A percentile compares a stretch with the other conserved stretches of the same genome.
These are phyloP conservation scores for Azolla pinnata DNA, from an alignment of 75 land plant genomes.

Conservation along the genomic window DNA sequence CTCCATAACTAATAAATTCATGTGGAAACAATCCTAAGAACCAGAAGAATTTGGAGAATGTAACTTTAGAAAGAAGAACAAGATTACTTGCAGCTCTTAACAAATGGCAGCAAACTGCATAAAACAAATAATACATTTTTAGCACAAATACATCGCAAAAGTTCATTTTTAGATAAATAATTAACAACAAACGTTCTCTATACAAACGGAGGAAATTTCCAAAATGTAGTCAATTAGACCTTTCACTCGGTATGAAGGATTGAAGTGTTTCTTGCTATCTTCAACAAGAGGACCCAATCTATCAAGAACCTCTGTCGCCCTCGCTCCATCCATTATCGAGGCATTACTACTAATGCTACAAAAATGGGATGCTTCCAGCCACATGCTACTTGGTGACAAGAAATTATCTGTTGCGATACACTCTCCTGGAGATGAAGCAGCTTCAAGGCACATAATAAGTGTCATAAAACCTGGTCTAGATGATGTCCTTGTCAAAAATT, in stretches of 20 bases:
- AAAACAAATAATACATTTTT: too few species aligned
- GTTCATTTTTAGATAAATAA: too few species aligned
- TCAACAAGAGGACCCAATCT: conserved; percentile 20
- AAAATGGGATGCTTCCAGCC: too few species aligned
- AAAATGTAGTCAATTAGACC: conserved; percentile 8
- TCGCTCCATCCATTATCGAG: conserved; percentile 4
- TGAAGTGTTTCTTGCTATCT: conserved; percentile 19
- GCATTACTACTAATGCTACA: too few species aligned
- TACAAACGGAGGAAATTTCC: too few species aligned
- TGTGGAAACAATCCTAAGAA: conserved; percentile 24
- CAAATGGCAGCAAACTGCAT: conserved; percentile 22
- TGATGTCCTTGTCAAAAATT: conserved; percentile 3
- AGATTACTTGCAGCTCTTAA: conserved; percentile 17
- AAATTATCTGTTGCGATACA: background rate
- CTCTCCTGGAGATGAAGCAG: conserved; percentile 11
- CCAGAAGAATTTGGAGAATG: conserved; percentile 8
- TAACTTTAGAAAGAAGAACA: conserved; percentile 8
- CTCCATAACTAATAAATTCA: conserved; percentile 17
- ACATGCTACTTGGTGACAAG: too few species aligned
- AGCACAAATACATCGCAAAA: too few species aligned
- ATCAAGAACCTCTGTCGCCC: conserved; percentile 13
- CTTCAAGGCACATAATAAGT: conserved; percentile 19
- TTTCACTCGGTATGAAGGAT: conserved; percentile 19
- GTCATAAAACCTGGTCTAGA: conserved; percentile 30
- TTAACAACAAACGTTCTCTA: too few species aligned